Percentiles rank a stretch among this genome's conserved stretches.
These are phyloP conservation scores for Patellaria atrata DNA, from an alignment of 495 filamentous ascomycete genomes.

Conservation along the genomic window DNA sequence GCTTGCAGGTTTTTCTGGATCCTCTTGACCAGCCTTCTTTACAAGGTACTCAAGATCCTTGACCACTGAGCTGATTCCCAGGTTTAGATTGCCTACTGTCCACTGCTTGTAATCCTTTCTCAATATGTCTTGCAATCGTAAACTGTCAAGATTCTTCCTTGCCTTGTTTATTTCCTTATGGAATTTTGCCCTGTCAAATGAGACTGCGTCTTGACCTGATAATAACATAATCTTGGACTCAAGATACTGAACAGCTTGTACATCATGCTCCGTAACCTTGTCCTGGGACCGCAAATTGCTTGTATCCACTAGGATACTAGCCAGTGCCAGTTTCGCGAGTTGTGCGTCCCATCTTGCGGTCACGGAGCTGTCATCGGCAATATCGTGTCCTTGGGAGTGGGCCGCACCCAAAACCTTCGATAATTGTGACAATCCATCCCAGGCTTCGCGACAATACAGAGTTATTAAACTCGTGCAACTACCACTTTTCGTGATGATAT, in stretches of 20 bases:
- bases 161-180: conserved; percentile 48
- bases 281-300: conserved; percentile 49
- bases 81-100: conserved; percentile 40
- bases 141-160: conserved; percentile 53
- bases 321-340: conserved; percentile 62
- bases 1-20: conserved; percentile 20
- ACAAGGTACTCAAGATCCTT: conserved; percentile 50
- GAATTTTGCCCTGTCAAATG: conserved; percentile 44
- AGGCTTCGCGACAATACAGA: conserved; percentile 41
- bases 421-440: conserved; percentile 33
- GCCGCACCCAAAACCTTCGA: conserved; percentile 21
- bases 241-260: conserved; percentile 47
- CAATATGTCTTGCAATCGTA: conserved; percentile 61
- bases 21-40: conserved; percentile 36
- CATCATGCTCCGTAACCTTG: conserved; percentile 64
- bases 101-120: conserved; percentile 91
- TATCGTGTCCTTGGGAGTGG: conserved; percentile 19
- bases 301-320: conserved; percentile 76
- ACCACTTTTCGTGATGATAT: conserved; percentile 50
- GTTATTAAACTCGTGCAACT: conserved; percentile 73
- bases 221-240: conserved; percentile 36
- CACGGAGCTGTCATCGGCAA: conserved; percentile 21
- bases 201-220: conserved; percentile 16
- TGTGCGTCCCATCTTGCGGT: conserved; percentile 36
- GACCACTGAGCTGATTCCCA: conserved; percentile 67